Percentiles rank a stretch among this genome's conserved stretches.
Conservation (phyloP, 179 eudicot genomes). For the Vitellaria paradoxa region DNA sequence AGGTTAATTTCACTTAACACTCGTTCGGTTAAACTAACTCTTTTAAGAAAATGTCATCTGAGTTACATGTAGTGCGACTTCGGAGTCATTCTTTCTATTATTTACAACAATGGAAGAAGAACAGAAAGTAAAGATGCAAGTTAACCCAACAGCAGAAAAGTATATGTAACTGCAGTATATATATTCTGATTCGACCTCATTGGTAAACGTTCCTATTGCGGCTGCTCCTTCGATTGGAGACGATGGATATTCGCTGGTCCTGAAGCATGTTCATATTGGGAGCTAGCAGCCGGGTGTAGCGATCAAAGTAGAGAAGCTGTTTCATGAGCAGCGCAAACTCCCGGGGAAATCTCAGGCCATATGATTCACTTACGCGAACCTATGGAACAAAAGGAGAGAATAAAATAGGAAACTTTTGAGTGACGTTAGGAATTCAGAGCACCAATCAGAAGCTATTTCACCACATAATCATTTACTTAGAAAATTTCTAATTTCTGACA, state of each 20-base stretch:
- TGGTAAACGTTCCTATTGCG: conserved; percentile 32
- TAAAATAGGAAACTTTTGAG: not conserved
- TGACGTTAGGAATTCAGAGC: not conserved
- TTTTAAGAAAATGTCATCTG: not conserved
- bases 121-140: not conserved
- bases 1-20: no score
- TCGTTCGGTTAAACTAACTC: no score
- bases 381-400: conserved; percentile 25
- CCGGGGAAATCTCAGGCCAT: conserved; percentile 88
- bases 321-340: conserved; percentile 97
- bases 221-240: conserved; percentile 48
- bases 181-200: not conserved
- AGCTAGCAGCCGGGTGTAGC: conserved; percentile 92
- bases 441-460: not conserved
- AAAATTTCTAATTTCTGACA: not conserved
- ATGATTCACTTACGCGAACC: conserved; percentile 97
- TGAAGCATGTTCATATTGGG: conserved; percentile 94
- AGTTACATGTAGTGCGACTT: not conserved
- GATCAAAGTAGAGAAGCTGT: conserved; percentile 94
- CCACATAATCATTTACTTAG: not conserved
- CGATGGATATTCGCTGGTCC: conserved; percentile 81
- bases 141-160: not conserved
- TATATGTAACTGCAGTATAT: not conserved
- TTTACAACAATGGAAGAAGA: not conserved
- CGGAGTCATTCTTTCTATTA: not conserved